Percentiles rank a stretch among this genome's conserved stretches.
These are phyloP conservation scores for Arthonia radiata DNA, from an alignment of 495 filamentous ascomycete species.

Conservation along the genomic window DNA sequence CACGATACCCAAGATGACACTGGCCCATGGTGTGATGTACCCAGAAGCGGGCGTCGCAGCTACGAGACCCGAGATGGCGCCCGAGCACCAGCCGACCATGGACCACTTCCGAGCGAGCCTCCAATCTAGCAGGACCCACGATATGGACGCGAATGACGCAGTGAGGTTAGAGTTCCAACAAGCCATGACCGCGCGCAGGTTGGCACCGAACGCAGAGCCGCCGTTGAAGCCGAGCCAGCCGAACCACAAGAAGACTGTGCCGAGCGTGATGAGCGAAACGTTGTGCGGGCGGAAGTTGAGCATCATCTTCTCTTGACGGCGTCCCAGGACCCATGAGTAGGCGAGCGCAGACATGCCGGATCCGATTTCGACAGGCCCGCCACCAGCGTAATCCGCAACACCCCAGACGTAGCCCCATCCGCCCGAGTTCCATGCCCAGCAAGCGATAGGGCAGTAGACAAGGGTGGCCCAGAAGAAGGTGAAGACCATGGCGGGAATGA, in stretches of 20 bases:
- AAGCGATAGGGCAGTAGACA: conserved; percentile 87
- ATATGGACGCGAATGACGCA: conserved; percentile 64
- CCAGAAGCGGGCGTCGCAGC: conserved; percentile 77
- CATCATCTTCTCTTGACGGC: conserved; percentile 63
- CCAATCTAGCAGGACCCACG: conserved; percentile 87
- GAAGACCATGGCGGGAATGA: conserved; percentile 84
- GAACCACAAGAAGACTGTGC: conserved; percentile 91
- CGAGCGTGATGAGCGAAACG: conserved; percentile 87
- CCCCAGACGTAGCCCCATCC: conserved; percentile 73
- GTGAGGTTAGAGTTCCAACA: conserved; percentile 95
- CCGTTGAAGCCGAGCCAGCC: conserved; percentile 99
- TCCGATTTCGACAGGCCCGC: conserved; percentile 86
- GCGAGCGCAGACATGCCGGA: conserved; percentile 77
- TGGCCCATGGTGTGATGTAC: conserved; percentile 74
- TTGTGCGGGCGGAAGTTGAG: conserved; percentile 95
- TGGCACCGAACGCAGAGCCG: conserved; percentile 88
- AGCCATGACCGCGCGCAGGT: conserved; percentile 82
- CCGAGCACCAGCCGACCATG: conserved; percentile 97
- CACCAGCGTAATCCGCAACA: conserved; percentile 86
- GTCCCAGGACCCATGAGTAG: conserved; percentile 67
- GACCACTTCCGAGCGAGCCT: conserved; percentile 93
- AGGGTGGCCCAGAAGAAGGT: conserved; percentile 92
- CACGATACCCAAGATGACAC: conserved; percentile 60
- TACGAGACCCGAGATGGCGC: conserved; percentile 71
- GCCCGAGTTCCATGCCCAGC: conserved; percentile 87